Conservation (phyloP, 192 early-diverging fungal genomes). For the Mortierella antarctica region DNA sequence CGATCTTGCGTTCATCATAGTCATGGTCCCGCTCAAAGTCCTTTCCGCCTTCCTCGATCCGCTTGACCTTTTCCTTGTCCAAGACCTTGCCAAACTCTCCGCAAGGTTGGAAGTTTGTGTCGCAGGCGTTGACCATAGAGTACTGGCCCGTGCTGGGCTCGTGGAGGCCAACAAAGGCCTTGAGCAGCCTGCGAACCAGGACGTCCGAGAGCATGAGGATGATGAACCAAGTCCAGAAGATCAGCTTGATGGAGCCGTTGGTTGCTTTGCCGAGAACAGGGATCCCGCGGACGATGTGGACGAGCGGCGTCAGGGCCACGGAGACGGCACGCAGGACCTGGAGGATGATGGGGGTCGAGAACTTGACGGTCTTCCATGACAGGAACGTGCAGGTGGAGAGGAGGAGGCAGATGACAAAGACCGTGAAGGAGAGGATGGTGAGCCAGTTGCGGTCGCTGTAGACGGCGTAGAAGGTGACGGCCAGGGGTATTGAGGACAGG, state of each 20-base stretch:
- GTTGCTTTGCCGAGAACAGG: slow-evolving; percentile 44
- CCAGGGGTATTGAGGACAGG: slow-evolving; percentile 37
- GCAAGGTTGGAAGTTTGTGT: slow-evolving; percentile 53
- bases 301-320: slow-evolving; percentile 35
- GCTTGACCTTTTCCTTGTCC: slow-evolving; percentile 38
- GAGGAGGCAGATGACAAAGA: slow-evolving; percentile 41
- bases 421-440: slow-evolving; percentile 34
- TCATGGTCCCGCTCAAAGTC: slow-evolving; percentile 48
- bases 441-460: slow-evolving; percentile 30
- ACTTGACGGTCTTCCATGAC: slow-evolving; percentile 46
- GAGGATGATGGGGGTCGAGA: slow-evolving; percentile 43
- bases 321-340: slow-evolving; percentile 26
- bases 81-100: slow-evolving; percentile 50
- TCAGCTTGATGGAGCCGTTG: slow-evolving; percentile 43
- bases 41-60: slow-evolving; percentile 45
- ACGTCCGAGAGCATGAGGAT: slow-evolving; percentile 50
- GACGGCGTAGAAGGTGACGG: slow-evolving; percentile 36
- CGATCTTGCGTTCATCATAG: slow-evolving; percentile 34
- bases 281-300: slow-evolving; percentile 25
- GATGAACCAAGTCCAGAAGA: slow-evolving; percentile 49
- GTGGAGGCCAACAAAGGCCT: slow-evolving; percentile 46
- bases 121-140: slow-evolving; percentile 50
- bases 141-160: slow-evolving; percentile 47
- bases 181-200: slow-evolving; percentile 41
- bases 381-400: slow-evolving; percentile 47